These are phyloP conservation scores for Aspergillus indologenus DNA, from an alignment of 495 filamentous ascomycete species.

Conservation along the genomic window DNA sequence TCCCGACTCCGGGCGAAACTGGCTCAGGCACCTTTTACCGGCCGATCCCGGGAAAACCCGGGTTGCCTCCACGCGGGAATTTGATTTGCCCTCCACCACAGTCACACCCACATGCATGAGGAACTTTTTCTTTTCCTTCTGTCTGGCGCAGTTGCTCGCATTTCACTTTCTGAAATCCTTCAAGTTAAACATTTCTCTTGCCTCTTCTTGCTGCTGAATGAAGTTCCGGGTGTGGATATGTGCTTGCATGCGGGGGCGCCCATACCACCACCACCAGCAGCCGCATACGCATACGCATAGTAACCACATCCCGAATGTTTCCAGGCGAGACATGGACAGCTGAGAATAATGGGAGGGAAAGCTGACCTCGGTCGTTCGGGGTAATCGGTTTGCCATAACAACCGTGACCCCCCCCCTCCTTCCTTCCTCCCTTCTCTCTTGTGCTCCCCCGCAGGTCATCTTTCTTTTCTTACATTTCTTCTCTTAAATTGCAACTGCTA, in stretches of 20 bases:
- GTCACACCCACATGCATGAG: not conserved
- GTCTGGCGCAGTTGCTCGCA: no score
- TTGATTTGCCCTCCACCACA: conserved; percentile 20
- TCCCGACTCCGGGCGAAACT: no score
- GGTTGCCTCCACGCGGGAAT: conserved; percentile 17
- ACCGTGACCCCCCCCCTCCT: conserved; percentile 8
- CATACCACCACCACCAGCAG: no score
- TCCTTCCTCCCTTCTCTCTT: not conserved
- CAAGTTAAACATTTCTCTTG: no score
- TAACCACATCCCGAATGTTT: no score
- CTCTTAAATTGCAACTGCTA: no score
- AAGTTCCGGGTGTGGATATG: no score
- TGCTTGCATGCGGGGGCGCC: no score
- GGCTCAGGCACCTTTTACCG: conserved; percentile 24
- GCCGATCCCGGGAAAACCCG: conserved; percentile 27
- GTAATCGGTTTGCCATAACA: not conserved
- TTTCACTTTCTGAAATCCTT: no score
- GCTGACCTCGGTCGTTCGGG: not conserved
- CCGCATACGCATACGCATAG: no score
- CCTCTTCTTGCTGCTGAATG: no score
- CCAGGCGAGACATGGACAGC: no score
- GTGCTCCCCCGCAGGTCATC: not conserved
- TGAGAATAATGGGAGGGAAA: not conserved
- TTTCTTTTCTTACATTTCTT: conserved; percentile 2
- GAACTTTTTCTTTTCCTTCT: conserved; percentile 1